phyloP scores from a whole-genome alignment of 192 early-diverging fungal species.

The Spinellus fusiger region DNA sequence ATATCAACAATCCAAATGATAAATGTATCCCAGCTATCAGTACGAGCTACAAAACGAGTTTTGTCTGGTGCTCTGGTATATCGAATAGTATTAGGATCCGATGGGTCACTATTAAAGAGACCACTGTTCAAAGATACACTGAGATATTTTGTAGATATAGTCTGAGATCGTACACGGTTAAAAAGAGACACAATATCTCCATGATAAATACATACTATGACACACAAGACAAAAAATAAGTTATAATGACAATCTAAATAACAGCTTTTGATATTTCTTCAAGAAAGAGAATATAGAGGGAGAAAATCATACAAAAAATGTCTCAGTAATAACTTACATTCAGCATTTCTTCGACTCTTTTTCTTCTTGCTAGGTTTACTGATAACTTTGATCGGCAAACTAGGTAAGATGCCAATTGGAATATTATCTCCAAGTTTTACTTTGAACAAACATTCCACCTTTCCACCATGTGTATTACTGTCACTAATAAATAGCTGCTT shows the following conservation, averaged over 20 bases:
- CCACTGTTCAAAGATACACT: constrained; percentile 37
- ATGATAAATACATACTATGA: constrained; percentile 69
- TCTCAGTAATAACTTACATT: constrained; percentile 23
- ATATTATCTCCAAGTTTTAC: constrained; percentile 59
- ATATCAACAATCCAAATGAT: constrained; percentile 78
- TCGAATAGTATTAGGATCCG: background rate
- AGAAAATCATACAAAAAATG: no score
- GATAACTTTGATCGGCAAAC: constrained; percentile 80
- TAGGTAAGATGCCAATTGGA: constrained; percentile 64
- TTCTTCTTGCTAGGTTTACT: constrained; percentile 91
- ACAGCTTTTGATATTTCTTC: no score
- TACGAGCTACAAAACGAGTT: constrained; percentile 69
- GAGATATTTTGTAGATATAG: constrained; percentile 82
- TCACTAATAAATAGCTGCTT: constrained; percentile 83
- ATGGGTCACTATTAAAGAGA: background rate
- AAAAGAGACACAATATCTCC: constrained; percentile 86
- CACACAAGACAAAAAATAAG: background rate
- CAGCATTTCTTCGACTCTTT: constrained; percentile 75
- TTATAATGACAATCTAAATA: no score
- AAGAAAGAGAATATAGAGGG: no score
- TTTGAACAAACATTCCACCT: constrained; percentile 67
- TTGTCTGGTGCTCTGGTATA: constrained; percentile 16
- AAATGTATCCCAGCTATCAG: constrained; percentile 83
- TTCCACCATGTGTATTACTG: constrained; percentile 74
- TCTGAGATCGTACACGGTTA: constrained; percentile 86